A percentile compares a stretch with the other conserved stretches of the same genome.
These are phyloP conservation scores for Candida andamanensis DNA, from an alignment of 805 yeast genomes.

Conservation along the genomic window DNA sequence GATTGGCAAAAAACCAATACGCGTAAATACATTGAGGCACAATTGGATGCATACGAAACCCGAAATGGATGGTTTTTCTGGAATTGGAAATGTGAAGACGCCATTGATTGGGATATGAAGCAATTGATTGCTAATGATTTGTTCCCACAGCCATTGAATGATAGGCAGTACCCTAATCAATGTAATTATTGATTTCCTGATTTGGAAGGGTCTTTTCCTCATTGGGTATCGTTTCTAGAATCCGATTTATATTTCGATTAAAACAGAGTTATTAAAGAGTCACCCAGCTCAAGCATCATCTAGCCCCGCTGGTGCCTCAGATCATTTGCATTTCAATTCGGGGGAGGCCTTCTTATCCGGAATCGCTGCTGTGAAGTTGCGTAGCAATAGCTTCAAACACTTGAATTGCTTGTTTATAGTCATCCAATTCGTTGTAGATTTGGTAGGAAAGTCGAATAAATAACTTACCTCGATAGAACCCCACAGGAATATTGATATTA, in stretches of 20 bases:
- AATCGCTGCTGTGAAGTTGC: too few relatives aligned
- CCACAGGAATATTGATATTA: too few relatives aligned
- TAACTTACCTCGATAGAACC: too few relatives aligned
- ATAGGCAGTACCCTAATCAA: slow-evolving; percentile 66
- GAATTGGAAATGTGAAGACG: slow-evolving; percentile 85
- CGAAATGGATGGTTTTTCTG: slow-evolving; percentile 88
- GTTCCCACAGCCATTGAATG: slow-evolving; percentile 76
- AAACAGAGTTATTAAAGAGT: too few relatives aligned
- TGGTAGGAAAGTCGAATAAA: too few relatives aligned
- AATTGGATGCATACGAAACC: slow-evolving; percentile 72
- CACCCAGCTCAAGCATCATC: too few relatives aligned
- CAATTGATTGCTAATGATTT: slow-evolving; percentile 51
- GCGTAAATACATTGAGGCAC: slow-evolving; percentile 80
- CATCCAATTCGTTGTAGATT: slow-evolving; percentile 52
- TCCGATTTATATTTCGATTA: too few relatives aligned
- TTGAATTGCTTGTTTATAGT: slow-evolving; percentile 45
- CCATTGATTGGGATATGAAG: slow-evolving; percentile 83
- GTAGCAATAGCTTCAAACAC: slow-evolving; percentile 19
- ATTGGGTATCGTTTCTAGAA: too few relatives aligned
- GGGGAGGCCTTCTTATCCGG: background rate
- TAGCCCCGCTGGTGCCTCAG: too few relatives aligned
- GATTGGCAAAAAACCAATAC: slow-evolving; percentile 49
- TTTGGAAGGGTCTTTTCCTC: too few relatives aligned
- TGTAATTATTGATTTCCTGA: slow-evolving; percentile 43
- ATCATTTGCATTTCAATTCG: too few relatives aligned